Evolutionary conservation across 805 yeast species (phyloP).

Genomic region (Candida dendrica): DNA sequence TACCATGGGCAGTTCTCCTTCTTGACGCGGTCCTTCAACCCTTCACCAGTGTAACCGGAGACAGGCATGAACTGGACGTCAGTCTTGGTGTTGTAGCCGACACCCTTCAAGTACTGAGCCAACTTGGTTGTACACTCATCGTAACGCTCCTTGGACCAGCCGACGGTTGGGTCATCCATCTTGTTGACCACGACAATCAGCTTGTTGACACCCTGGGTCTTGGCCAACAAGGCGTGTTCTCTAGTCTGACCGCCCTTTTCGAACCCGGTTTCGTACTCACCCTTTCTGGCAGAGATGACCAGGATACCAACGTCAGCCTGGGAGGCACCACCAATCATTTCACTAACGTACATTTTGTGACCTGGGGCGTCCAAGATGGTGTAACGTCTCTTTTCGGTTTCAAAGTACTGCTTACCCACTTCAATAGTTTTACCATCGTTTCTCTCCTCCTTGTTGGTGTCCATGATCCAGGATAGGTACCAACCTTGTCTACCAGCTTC

Average conservation of each 20-base stretch:
- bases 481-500: conserved; percentile 99
- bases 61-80: conserved; percentile 94
- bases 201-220: conserved; percentile 96
- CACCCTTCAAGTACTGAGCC: conserved; percentile 69
- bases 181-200: conserved; percentile 91
- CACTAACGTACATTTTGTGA: conserved; percentile 97
- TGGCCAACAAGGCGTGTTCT: conserved; percentile 95
- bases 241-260: conserved; percentile 99
- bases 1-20: conserved; percentile 84
- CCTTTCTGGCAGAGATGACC: conserved; percentile 97
- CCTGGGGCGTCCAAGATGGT: conserved; percentile 99
- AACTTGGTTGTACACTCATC: conserved; percentile 90
- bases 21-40: conserved; percentile 79
- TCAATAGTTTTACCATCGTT: conserved; percentile 98
- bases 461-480: conserved; percentile 99
- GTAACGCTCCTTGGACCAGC: conserved; percentile 93
- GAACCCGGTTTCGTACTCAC: conserved; percentile 98
- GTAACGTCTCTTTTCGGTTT: conserved; percentile 96
- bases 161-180: conserved; percentile 98
- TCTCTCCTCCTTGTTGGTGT: conserved; percentile 97
- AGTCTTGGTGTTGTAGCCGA: conserved; percentile 79
- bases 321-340: conserved; percentile 99
- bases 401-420: conserved; percentile 96
- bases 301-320: conserved; percentile 98
- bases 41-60: conserved; percentile 96